Conservation (phyloP, 2,329 filamentous ascomycete genomes). For the Alternaria dauci region DNA sequence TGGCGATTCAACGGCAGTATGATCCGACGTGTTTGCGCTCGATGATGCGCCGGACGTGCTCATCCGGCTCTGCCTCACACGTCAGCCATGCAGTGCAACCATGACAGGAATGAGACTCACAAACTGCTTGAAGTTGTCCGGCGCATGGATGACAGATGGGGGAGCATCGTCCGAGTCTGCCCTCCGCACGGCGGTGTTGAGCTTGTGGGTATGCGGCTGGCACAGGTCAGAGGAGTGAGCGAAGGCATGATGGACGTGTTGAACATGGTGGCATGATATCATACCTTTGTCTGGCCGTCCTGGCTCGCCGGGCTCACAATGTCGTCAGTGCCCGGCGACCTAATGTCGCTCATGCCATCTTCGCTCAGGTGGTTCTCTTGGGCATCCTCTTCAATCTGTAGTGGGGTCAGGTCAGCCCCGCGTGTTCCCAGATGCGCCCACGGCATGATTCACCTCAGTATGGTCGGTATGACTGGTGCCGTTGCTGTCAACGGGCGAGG, state of each 20-base stretch:
- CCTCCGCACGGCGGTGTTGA: constrained; percentile 56
- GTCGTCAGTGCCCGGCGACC: constrained; percentile 48
- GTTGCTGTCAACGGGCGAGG: constrained; percentile 85
- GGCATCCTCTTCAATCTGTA: constrained; percentile 76
- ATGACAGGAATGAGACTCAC: constrained; percentile 56
- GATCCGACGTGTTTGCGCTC: constrained; percentile 44
- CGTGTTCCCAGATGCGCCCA: not conserved
- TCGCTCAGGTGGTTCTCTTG: constrained; percentile 63
- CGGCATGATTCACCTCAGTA: constrained; percentile 64
- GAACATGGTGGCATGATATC: constrained; percentile 19
- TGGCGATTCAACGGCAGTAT: constrained; percentile 49
- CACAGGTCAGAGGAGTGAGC: constrained; percentile 9
- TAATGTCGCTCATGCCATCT: constrained; percentile 51
- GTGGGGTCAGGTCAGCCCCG: constrained; percentile 41
- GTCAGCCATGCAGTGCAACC: constrained; percentile 46
- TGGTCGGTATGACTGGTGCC: constrained; percentile 82
- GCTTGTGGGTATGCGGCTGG: constrained; percentile 53
- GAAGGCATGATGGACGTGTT: not conserved
- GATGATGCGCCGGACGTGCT: constrained; percentile 42
- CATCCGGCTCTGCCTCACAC: constrained; percentile 37
- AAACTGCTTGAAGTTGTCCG: constrained; percentile 82
- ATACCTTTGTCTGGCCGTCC: constrained; percentile 43
- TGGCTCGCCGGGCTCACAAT: constrained; percentile 47
- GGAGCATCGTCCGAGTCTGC: constrained; percentile 77
- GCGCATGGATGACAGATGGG: constrained; percentile 90